phyloP scores from a whole-genome alignment of 2,329 filamentous ascomycete genomes.

The Aureobasidium sp. region DNA sequence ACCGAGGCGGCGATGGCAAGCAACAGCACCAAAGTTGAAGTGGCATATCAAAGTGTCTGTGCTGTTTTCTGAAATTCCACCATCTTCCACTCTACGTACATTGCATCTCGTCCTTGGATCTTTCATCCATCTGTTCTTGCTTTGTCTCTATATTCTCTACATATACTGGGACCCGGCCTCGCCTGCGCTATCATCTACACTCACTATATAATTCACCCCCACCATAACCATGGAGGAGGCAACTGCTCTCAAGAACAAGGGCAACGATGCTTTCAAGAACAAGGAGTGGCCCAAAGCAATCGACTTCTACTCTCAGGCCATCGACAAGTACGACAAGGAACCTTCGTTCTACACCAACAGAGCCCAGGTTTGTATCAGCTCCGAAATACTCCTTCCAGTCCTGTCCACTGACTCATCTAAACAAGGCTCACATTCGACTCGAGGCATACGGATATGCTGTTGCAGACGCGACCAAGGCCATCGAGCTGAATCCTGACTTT shows the following conservation, averaged over 20 bases:
- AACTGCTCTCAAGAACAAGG: constrained; percentile 79
- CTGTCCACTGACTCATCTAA: neutral
- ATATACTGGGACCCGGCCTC: neutral
- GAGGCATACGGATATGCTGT: constrained; percentile 93
- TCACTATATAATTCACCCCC: neutral
- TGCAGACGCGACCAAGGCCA: constrained; percentile 80
- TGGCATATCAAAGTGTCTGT: constrained; percentile 1
- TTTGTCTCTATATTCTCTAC: neutral
- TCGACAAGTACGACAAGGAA: constrained; percentile 73
- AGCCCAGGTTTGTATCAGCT: constrained; percentile 63
- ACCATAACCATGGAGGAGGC: constrained; percentile 46
- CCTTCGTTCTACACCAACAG: constrained; percentile 91
- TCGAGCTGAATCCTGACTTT: constrained; percentile 81
- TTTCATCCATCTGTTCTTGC: neutral
- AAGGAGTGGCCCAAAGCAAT: constrained; percentile 83
- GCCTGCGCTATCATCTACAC: neutral
- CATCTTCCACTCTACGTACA: neutral
- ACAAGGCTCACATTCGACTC: constrained; percentile 83
- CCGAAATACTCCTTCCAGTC: neutral
- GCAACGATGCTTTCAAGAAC: constrained; percentile 83
- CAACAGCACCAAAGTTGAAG: neutral
- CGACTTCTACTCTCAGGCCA: constrained; percentile 79
- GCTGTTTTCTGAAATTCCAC: constrained; percentile 8
- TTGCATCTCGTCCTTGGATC: neutral
- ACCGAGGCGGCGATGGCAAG: constrained; percentile 1